Percentiles rank a stretch among this genome's conserved stretches.
Evolutionary conservation across 352 stramenopile species (phyloP).

Genomic region (Aphanomyces euteiches): DNA sequence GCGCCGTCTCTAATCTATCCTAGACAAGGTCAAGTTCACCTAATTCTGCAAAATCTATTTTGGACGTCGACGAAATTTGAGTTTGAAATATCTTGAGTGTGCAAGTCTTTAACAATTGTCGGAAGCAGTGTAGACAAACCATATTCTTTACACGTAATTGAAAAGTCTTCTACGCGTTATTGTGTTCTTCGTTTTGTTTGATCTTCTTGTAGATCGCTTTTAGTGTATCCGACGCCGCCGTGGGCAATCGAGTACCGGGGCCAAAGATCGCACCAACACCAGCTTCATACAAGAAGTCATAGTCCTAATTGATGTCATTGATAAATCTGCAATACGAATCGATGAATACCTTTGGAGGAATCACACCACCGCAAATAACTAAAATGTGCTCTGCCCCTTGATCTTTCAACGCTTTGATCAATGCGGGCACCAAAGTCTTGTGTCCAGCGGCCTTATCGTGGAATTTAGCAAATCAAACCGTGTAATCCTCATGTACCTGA

Average conservation of each 20-base stretch:
- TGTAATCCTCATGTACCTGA: slow-evolving; percentile 38
- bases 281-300: slow-evolving; percentile 92
- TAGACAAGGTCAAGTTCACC: no score
- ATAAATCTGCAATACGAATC: background rate
- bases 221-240: slow-evolving; percentile 60
- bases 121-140: no score
- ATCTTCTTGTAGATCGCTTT: slow-evolving; percentile 53
- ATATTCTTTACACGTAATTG: no score
- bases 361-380: slow-evolving; percentile 94
- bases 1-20: no score
- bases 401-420: slow-evolving; percentile 91
- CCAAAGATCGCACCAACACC: slow-evolving; percentile 93
- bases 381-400: slow-evolving; percentile 90
- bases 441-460: slow-evolving; percentile 81
- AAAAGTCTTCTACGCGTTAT: background rate
- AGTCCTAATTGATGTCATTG: slow-evolving; percentile 66
- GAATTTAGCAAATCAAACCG: background rate
- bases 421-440: slow-evolving; percentile 91
- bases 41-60: no score
- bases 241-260: slow-evolving; percentile 90
- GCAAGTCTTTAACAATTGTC: no score
- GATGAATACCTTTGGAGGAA: slow-evolving; percentile 68
- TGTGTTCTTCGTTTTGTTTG: slow-evolving; percentile 20
- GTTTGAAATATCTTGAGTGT: no score
- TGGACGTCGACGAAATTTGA: no score